A percentile compares a stretch with the other conserved stretches of the same genome.
Conservation (phyloP, 345 rosid species). For the Eucalyptus polybractea region DNA sequence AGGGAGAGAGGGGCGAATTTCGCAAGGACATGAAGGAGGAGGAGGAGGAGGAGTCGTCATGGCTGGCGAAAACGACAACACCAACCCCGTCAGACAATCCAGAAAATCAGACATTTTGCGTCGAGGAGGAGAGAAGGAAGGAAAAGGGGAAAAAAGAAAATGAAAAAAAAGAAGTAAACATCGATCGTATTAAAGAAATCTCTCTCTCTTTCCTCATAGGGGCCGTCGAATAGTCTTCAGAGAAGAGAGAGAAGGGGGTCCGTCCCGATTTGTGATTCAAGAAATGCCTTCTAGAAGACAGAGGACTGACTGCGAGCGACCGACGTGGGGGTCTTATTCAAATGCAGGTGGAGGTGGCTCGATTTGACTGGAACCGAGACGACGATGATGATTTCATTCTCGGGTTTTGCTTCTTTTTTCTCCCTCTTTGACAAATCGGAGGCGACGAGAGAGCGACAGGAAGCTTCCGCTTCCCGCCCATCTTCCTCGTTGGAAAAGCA, state of each 20-base stretch:
- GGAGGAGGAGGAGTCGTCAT: not conserved
- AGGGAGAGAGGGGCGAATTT: not conserved
- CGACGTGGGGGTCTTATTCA: not conserved
- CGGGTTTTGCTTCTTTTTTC: not conserved
- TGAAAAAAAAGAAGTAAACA: not conserved
- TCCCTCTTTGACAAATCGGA: not conserved
- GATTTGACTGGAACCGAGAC: not conserved
- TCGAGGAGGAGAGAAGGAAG: not conserved
- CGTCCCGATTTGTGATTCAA: not conserved
- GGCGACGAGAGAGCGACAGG: not conserved
- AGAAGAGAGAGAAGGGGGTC: not conserved
- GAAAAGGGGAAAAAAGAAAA: not conserved
- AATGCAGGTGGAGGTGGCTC: not conserved
- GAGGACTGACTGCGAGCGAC: not conserved
- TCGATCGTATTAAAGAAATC: not conserved
- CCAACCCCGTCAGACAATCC: not conserved
- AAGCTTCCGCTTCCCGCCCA: not conserved
- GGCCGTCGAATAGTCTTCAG: not conserved
- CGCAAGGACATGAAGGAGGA: not conserved
- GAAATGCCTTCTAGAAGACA: not conserved
- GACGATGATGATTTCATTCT: not conserved
- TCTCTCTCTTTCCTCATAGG: not conserved
- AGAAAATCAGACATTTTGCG: not conserved
- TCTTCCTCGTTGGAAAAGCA: not conserved
- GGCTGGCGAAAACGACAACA: conserved; percentile 15